phyloP scores from a whole-genome alignment of 208 protist genomes.

The Crithidia expoeki region DNA sequence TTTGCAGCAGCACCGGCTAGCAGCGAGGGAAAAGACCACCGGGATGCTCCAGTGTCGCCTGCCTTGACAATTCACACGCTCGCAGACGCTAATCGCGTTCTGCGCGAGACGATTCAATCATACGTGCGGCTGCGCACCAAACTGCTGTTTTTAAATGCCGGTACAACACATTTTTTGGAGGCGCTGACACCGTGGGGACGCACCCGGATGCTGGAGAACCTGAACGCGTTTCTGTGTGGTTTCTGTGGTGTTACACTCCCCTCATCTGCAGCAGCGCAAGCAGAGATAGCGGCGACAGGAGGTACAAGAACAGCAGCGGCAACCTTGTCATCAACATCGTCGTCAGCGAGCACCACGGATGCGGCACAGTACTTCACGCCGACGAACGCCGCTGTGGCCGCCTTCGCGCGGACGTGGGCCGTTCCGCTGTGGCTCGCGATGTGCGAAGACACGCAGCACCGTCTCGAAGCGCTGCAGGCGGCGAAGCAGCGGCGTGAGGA shows the following conservation, averaged over 20 bases:
- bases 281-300: neutral
- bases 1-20: neutral
- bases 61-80: conserved; percentile 12
- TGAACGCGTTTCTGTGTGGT: conserved; percentile 42
- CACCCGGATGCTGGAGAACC: conserved; percentile 33
- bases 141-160: conserved; percentile 52
- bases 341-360: neutral
- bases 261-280: neutral
- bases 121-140: conserved; percentile 55
- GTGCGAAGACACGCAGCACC: conserved; percentile 43
- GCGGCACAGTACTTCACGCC: conserved; percentile 18
- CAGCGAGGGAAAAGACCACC: neutral
- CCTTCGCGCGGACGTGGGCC: conserved; percentile 60
- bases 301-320: neutral
- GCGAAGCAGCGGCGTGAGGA: conserved; percentile 1
- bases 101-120: conserved; percentile 55
- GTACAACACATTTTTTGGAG: conserved; percentile 52
- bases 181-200: conserved; percentile 50
- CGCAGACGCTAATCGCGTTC: conserved; percentile 46
- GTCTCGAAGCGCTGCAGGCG: conserved; percentile 17
- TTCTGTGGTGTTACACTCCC: conserved; percentile 24
- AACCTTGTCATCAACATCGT: neutral
- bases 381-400: conserved; percentile 24
- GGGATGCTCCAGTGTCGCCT: neutral
- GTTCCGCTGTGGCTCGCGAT: conserved; percentile 65